phyloP scores from a whole-genome alignment of 768 basidiomycete species.

The Pleurotus pulmonarius region DNA sequence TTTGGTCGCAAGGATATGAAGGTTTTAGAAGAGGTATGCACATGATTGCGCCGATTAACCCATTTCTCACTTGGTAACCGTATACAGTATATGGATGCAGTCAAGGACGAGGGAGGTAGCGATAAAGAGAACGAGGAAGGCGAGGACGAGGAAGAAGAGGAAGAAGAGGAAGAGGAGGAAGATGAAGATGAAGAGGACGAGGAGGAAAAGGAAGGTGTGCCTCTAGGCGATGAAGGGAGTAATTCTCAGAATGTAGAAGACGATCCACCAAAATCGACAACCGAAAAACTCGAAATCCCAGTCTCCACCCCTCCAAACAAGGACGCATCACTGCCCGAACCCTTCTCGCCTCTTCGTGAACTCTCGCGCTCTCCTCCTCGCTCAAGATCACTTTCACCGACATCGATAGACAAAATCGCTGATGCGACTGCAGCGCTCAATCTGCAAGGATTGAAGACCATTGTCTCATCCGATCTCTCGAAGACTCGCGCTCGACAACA shows the following conservation, averaged over 20 bases:
- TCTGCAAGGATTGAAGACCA: constrained; percentile 48
- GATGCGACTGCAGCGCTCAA: constrained; percentile 39
- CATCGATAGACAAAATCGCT: constrained; percentile 28
- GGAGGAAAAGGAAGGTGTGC: constrained; percentile 24
- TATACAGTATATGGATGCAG: constrained; percentile 63
- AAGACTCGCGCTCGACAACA: constrained; percentile 60
- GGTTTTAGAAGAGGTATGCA: constrained; percentile 72
- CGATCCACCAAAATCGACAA: constrained; percentile 5
- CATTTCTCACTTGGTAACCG: constrained; percentile 15
- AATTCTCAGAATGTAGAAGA: neutral
- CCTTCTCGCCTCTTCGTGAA: constrained; percentile 24
- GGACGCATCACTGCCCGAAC: constrained; percentile 22
- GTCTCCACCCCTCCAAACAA: constrained; percentile 11
- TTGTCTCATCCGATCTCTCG: constrained; percentile 58
- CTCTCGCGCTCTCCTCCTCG: constrained; percentile 51
- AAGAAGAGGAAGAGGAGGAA: constrained; percentile 32
- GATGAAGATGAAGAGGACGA: constrained; percentile 24
- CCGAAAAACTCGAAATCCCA: neutral
- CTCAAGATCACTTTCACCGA: constrained; percentile 43
- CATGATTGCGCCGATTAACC: constrained; percentile 14
- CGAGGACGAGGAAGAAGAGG: constrained; percentile 23
- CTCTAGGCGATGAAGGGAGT: constrained; percentile 15
- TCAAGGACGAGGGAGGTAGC: constrained; percentile 31
- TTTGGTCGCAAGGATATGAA: constrained; percentile 84
- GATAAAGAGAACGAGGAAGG: constrained; percentile 24